phyloP scores from a whole-genome alignment of 2,329 filamentous ascomycete species.

The Arthrobotrys sphaeroides region DNA sequence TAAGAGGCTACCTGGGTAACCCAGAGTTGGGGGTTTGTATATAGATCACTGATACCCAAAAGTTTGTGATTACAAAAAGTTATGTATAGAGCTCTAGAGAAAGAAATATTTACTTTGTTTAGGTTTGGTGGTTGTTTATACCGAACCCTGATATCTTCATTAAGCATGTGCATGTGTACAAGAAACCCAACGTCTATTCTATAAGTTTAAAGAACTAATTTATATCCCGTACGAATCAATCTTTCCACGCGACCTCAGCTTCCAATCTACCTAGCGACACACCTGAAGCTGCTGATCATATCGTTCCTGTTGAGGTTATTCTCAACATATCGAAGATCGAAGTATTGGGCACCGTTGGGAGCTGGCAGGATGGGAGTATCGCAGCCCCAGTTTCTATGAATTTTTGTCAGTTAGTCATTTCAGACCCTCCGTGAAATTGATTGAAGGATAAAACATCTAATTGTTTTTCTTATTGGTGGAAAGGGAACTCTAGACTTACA shows the following conservation, averaged over 20 bases:
- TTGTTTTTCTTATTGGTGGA: too few relatives aligned
- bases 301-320: constrained; percentile 11
- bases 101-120: too few relatives aligned
- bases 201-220: too few relatives aligned
- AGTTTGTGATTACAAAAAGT: background rate
- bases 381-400: background rate
- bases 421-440: background rate
- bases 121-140: too few relatives aligned
- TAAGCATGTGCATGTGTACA: too few relatives aligned
- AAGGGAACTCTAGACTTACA: too few relatives aligned
- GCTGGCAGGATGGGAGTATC: background rate
- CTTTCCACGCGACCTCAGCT: background rate
- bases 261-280: background rate
- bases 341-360: background rate
- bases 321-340: constrained; percentile 14
- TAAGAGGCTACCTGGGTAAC: too few relatives aligned
- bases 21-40: background rate
- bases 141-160: too few relatives aligned
- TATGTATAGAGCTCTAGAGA: too few relatives aligned
- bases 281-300: constrained; percentile 18
- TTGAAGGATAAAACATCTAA: too few relatives aligned
- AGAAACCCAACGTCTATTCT: too few relatives aligned
- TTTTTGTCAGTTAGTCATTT: background rate
- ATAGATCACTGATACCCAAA: constrained; percentile 1
- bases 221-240: too few relatives aligned